Evolutionary conservation across 805 yeast species (phyloP).

Genomic region (Wickerhamomyces tratensis): DNA sequence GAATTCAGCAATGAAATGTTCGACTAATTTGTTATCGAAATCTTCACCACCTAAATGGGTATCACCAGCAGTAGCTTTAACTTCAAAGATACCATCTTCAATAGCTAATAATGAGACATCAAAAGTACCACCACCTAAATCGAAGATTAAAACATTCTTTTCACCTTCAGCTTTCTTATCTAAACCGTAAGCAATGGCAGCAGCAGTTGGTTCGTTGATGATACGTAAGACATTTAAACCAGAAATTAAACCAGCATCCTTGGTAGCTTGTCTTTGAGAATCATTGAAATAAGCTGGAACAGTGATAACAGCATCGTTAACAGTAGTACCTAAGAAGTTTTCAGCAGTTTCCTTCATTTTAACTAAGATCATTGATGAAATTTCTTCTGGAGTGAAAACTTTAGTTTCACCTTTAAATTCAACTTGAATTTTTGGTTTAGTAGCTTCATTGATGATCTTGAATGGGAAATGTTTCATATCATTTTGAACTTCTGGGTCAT

Average conservation of each 20-base stretch:
- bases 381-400: slow-evolving; percentile 88
- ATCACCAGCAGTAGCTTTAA: slow-evolving; percentile 73
- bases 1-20: slow-evolving; percentile 88
- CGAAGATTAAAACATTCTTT: slow-evolving; percentile 85
- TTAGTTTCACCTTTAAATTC: slow-evolving; percentile 66
- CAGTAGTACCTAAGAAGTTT: slow-evolving; percentile 75
- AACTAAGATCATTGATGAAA: slow-evolving; percentile 83
- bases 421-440: slow-evolving; percentile 63
- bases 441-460: slow-evolving; percentile 61
- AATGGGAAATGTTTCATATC: slow-evolving; percentile 85
- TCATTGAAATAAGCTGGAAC: slow-evolving; percentile 96
- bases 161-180: slow-evolving; percentile 69
- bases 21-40: slow-evolving; percentile 91
- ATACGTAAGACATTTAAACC: slow-evolving; percentile 90
- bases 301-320: slow-evolving; percentile 87
- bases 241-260: slow-evolving; percentile 93
- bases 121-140: slow-evolving; percentile 97
- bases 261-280: slow-evolving; percentile 95
- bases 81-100: slow-evolving; percentile 95
- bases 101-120: slow-evolving; percentile 89
- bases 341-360: slow-evolving; percentile 93
- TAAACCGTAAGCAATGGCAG: slow-evolving; percentile 94
- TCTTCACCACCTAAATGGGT: slow-evolving; percentile 91
- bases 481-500: slow-evolving; percentile 66
- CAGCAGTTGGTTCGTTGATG: slow-evolving; percentile 95